phyloP scores from a whole-genome alignment of 192 early-diverging fungal genomes.

The Mycoemilia scoparia region DNA sequence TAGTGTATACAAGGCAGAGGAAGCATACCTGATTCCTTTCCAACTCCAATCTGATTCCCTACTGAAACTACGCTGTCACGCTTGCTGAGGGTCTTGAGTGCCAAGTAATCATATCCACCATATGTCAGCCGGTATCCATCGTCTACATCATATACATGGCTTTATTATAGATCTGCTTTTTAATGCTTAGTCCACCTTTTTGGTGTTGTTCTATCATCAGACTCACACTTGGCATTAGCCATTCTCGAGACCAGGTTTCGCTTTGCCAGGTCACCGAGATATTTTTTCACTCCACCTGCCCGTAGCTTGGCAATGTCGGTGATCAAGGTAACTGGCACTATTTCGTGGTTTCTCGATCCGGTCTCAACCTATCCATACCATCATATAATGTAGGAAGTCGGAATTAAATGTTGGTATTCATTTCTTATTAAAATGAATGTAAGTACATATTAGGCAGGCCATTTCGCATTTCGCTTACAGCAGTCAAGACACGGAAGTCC shows the following conservation, averaged over 20 bases:
- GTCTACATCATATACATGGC: no score
- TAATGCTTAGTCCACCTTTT: slow-evolving; percentile 6
- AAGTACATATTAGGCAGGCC: neutral
- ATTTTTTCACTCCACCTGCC: slow-evolving; percentile 68
- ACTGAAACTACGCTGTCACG: slow-evolving; percentile 79
- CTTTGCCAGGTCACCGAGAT: slow-evolving; percentile 71
- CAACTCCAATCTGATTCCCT: slow-evolving; percentile 98
- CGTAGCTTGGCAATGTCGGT: slow-evolving; percentile 84
- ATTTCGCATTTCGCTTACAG: no score
- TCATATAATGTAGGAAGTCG: neutral
- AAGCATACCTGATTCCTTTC: slow-evolving; percentile 99
- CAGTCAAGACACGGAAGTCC: slow-evolving; percentile 90
- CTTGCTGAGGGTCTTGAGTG: slow-evolving; percentile 78
- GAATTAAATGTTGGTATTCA: neutral
- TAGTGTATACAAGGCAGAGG: no score
- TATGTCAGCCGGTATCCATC: slow-evolving; percentile 95
- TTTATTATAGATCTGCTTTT: slow-evolving; percentile 31
- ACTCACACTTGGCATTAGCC: slow-evolving; percentile 22
- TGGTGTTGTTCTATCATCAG: no score
- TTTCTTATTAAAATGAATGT: neutral
- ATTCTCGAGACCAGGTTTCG: slow-evolving; percentile 76
- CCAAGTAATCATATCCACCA: slow-evolving; percentile 98
- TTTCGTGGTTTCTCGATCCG: slow-evolving; percentile 96
- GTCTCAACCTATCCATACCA: slow-evolving; percentile 78
- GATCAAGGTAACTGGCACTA: slow-evolving; percentile 85